phyloP scores from a whole-genome alignment of 2,329 filamentous ascomycete genomes.

The Xylariaceae sp. region DNA sequence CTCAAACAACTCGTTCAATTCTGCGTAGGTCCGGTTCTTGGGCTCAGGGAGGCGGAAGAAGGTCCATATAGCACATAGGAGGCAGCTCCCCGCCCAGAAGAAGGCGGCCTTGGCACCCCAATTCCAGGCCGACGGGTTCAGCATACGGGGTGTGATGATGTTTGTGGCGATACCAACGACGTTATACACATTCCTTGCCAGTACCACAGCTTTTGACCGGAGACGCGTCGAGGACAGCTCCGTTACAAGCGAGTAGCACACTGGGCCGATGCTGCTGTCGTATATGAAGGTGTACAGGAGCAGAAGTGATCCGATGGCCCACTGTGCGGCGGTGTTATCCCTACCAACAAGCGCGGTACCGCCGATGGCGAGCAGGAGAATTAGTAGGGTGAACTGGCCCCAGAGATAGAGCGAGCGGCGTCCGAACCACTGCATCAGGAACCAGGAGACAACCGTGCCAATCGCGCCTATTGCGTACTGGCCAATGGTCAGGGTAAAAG shows the following conservation, averaged over 20 bases:
- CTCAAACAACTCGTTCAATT: constrained; percentile 44
- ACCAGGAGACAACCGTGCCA: constrained; percentile 38
- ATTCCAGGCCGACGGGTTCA: constrained; percentile 29
- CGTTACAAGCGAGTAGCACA: neutral
- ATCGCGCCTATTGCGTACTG: constrained; percentile 34
- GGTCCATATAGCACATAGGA: constrained; percentile 37
- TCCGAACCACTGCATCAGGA: constrained; percentile 31
- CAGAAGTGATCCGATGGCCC: neutral
- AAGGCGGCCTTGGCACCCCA: constrained; percentile 35
- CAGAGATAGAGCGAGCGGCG: constrained; percentile 35
- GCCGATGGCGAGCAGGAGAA: neutral
- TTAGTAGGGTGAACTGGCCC: constrained; percentile 32
- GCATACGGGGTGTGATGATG: constrained; percentile 32
- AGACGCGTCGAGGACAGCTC: neutral
- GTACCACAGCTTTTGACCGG: neutral
- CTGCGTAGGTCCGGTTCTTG: constrained; percentile 39
- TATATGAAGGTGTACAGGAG: neutral
- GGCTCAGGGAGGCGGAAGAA: constrained; percentile 41
- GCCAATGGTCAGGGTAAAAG: constrained; percentile 29
- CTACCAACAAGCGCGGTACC: neutral
- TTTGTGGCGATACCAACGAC: constrained; percentile 30
- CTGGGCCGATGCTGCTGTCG: neutral
- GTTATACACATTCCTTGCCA: neutral
- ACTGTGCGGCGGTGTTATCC: neutral
- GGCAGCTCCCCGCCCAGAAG: constrained; percentile 24